Evolutionary conservation across 2,329 filamentous ascomycete species (phyloP).

Genomic region (Stachybotrys echinatus): DNA sequence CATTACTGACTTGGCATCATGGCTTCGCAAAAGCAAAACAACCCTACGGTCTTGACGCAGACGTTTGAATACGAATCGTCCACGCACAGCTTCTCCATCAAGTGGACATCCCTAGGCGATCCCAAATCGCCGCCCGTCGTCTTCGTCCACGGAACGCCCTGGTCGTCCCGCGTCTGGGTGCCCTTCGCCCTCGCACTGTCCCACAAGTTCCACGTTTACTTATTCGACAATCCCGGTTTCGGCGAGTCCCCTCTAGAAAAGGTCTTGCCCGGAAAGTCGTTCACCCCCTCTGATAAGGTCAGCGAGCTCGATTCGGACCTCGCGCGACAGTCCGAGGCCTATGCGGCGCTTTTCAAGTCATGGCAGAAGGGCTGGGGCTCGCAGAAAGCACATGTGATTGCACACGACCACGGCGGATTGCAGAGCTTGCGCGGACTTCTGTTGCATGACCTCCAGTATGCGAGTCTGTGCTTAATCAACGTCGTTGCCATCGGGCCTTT

Average conservation of each 20-base stretch:
- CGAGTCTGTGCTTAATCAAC: conserved; percentile 34
- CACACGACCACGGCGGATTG: conserved; percentile 39
- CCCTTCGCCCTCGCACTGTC: conserved; percentile 27
- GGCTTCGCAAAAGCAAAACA: not conserved
- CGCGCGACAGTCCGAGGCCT: conserved; percentile 28
- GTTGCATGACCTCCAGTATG: conserved; percentile 27
- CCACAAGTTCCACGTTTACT: conserved; percentile 29
- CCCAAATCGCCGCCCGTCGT: conserved; percentile 24
- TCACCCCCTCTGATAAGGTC: conserved; percentile 4
- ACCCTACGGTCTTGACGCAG: conserved; percentile 9
- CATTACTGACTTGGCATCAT: too few relatives aligned
- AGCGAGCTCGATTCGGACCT: conserved; percentile 27
- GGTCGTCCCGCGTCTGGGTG: conserved; percentile 35
- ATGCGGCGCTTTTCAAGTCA: conserved; percentile 28
- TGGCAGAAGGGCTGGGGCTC: conserved; percentile 21
- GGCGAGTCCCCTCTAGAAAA: conserved; percentile 26
- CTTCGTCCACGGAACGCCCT: conserved; percentile 42
- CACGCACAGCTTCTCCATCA: conserved; percentile 20
- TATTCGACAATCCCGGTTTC: conserved; percentile 41
- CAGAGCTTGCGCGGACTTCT: conserved; percentile 32
- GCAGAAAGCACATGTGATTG: conserved; percentile 29
- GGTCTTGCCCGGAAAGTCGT: conserved; percentile 6
- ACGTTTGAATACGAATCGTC: conserved; percentile 23
- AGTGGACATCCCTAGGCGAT: conserved; percentile 27
- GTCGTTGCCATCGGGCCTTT: conserved; percentile 37